Evolutionary conservation across 1,139 yeast species (phyloP).

Genomic region (Hyphopichia pseudoburtonii): DNA sequence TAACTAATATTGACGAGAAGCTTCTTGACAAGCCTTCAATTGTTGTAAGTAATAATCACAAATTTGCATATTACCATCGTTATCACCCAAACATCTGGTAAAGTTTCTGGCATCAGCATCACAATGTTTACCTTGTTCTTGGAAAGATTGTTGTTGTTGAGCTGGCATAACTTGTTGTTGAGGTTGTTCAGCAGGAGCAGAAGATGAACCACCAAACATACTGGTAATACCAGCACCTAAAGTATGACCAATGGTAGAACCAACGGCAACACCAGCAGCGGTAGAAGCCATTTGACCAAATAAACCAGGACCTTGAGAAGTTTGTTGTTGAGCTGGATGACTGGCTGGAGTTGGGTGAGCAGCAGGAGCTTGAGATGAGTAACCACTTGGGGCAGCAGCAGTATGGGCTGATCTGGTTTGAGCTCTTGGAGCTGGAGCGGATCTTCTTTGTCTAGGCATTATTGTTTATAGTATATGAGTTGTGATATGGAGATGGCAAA

Average conservation of each 20-base stretch:
- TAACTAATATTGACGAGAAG: slow-evolving; percentile 78
- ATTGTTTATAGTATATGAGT: slow-evolving; percentile 7
- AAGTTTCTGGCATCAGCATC: slow-evolving; percentile 92
- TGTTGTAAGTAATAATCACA: slow-evolving; percentile 97
- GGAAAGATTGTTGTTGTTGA: slow-evolving; percentile 36
- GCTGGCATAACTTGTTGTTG: slow-evolving; percentile 42
- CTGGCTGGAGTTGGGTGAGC: slow-evolving; percentile 34
- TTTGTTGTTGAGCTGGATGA: slow-evolving; percentile 34
- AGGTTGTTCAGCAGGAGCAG: slow-evolving; percentile 51
- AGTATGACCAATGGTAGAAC: slow-evolving; percentile 95
- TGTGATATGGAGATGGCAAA: no score
- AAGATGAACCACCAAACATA: slow-evolving; percentile 81
- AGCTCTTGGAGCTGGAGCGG: slow-evolving; percentile 60
- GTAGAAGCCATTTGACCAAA: slow-evolving; percentile 98
- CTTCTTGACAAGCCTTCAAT: slow-evolving; percentile 95
- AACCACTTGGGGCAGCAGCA: slow-evolving; percentile 58
- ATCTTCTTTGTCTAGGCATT: slow-evolving; percentile 67
- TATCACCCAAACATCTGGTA: slow-evolving; percentile 92
- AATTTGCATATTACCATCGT: slow-evolving; percentile 92
- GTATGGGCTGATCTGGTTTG: slow-evolving; percentile 78
- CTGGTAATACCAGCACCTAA: slow-evolving; percentile 91
- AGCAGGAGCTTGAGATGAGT: slow-evolving; percentile 35
- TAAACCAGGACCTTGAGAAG: slow-evolving; percentile 65
- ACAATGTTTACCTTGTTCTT: slow-evolving; percentile 63
- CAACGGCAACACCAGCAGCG: slow-evolving; percentile 99